Conservation (phyloP, 2,329 filamentous ascomycete genomes). For the Nemania bipapillata region DNA sequence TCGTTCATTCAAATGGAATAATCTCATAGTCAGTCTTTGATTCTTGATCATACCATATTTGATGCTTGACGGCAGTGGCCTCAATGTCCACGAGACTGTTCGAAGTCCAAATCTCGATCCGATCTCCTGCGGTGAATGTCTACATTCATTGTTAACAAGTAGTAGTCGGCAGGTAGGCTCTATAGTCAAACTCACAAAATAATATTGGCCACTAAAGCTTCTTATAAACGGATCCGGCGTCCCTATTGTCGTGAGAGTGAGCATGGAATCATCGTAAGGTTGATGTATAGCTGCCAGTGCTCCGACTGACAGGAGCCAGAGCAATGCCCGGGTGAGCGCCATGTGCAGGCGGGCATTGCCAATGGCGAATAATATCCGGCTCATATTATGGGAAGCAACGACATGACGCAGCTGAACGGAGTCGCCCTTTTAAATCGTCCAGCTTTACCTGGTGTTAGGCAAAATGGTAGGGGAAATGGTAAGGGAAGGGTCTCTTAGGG, state of each 20-base stretch:
- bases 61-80: constrained; percentile 40
- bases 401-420: constrained; percentile 20
- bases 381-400: constrained; percentile 21
- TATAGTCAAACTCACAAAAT: constrained; percentile 42
- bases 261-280: constrained; percentile 47
- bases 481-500: constrained; percentile 13
- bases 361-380: neutral
- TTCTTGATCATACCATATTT: constrained; percentile 47
- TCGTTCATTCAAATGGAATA: too few relatives aligned
- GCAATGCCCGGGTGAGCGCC: constrained; percentile 39
- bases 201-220: constrained; percentile 44
- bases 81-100: constrained; percentile 47
- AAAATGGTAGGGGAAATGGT: too few relatives aligned
- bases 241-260: constrained; percentile 49
- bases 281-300: constrained; percentile 27
- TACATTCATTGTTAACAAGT: constrained; percentile 35
- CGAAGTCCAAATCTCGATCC: constrained; percentile 51
- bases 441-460: constrained; percentile 3
- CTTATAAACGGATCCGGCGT: constrained; percentile 51
- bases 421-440: neutral
- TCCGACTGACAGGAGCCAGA: constrained; percentile 39
- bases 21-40: neutral
- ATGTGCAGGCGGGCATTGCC: constrained; percentile 35
- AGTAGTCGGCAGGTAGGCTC: neutral
- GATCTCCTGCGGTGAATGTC: constrained; percentile 50